Conservation (phyloP, 2,329 filamentous ascomycete species). For the Phialemoniopsis sp. region DNA sequence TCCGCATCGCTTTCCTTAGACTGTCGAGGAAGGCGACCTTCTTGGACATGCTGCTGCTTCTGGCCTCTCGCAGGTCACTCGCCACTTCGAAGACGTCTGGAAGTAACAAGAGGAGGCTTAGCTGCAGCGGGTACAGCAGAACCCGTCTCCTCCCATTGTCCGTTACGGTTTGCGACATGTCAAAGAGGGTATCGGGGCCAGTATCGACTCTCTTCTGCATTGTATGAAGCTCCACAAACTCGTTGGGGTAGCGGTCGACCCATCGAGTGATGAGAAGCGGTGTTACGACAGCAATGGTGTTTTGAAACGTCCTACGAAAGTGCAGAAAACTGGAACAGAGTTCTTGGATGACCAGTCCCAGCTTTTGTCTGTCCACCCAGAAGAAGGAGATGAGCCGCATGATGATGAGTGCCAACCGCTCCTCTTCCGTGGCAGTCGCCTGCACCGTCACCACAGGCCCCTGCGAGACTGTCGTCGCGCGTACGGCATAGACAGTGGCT, state of each 20-base stretch:
- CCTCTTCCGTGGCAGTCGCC: conserved; percentile 33
- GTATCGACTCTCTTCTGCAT: conserved; percentile 59
- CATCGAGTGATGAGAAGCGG: conserved; percentile 61
- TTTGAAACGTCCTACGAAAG: conserved; percentile 60
- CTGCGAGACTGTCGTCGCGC: conserved; percentile 20
- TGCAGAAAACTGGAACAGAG: conserved; percentile 64
- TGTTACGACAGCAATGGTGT: conserved; percentile 57
- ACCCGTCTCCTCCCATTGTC: conserved; percentile 53
- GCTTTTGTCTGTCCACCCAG: conserved; percentile 60
- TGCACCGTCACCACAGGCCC: no score
- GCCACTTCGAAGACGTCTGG: conserved; percentile 69
- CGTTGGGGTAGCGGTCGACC: conserved; percentile 60
- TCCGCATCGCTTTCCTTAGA: conserved; percentile 57
- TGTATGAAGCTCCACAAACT: conserved; percentile 61
- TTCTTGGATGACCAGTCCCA: conserved; percentile 60
- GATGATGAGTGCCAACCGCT: conserved; percentile 46
- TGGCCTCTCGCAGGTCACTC: conserved; percentile 61
- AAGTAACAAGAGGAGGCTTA: conserved; percentile 56
- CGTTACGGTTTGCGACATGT: conserved; percentile 60
- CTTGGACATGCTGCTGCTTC: conserved; percentile 58
- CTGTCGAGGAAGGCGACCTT: conserved; percentile 63
- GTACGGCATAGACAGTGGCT: conserved; percentile 44
- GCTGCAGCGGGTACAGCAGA: conserved; percentile 59
- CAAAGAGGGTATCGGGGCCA: conserved; percentile 63
- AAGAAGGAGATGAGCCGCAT: conserved; percentile 58